Evolutionary conservation across 441 rosid genomes (phyloP).

Genomic region (Adansonia madagascariensis): DNA sequence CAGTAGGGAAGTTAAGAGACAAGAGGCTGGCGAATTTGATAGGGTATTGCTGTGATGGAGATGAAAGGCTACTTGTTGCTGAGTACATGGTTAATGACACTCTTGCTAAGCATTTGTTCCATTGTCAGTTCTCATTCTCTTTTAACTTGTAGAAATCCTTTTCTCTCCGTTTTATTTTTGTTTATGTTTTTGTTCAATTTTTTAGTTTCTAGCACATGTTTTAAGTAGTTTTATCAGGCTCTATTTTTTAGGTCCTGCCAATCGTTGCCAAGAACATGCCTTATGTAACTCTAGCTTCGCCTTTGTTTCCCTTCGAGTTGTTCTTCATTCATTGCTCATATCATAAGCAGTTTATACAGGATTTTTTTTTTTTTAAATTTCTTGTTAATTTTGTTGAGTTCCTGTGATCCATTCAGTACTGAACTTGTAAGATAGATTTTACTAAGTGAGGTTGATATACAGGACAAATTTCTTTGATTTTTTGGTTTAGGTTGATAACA

Average conservation of each 20-base stretch:
- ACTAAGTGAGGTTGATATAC: background rate
- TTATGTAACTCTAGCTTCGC: background rate
- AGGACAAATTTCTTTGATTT: background rate
- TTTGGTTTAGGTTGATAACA: conserved; percentile 6
- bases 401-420: background rate
- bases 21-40: conserved; percentile 75
- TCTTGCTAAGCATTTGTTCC: conserved; percentile 85
- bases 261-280: conserved; percentile 6
- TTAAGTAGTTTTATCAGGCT: background rate
- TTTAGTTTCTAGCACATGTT: background rate
- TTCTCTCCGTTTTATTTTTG: background rate
- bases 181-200: conserved; percentile 3
- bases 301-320: background rate
- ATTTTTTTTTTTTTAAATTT: background rate
- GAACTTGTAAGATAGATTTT: background rate
- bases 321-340: background rate
- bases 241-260: background rate
- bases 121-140: conserved; percentile 44
- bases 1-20: conserved; percentile 77
- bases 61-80: conserved; percentile 85
- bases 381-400: background rate
- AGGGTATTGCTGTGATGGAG: conserved; percentile 88
- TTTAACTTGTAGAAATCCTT: background rate
- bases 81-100: conserved; percentile 86
- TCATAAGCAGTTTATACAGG: background rate